phyloP scores from a whole-genome alignment of 2,329 filamentous ascomycete genomes.

The Aplosporella prunicola region DNA sequence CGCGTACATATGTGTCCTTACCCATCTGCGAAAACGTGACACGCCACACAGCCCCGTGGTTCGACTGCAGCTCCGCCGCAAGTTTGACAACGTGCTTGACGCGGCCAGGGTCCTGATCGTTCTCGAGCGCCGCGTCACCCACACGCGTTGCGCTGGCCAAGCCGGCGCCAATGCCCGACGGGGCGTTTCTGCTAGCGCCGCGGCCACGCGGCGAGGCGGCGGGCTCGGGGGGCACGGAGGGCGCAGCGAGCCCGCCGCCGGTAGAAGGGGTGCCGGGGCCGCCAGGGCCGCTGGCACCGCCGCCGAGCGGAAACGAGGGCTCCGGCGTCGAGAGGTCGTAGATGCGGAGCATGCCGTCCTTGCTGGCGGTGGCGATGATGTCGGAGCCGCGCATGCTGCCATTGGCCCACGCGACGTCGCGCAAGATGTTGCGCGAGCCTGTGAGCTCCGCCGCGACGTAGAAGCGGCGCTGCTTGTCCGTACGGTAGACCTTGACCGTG shows the following conservation, averaged over 20 bases:
- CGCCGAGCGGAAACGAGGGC: conserved; percentile 33
- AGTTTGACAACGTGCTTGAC: conserved; percentile 55
- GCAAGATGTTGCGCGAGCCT: conserved; percentile 58
- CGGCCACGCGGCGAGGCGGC: conserved; percentile 3
- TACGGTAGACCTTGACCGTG: conserved; percentile 73
- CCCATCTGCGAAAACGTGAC: conserved; percentile 53
- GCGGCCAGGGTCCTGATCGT: conserved; percentile 53
- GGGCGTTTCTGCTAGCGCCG: conserved; percentile 24
- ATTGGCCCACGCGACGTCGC: conserved; percentile 86
- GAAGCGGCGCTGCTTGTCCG: conserved; percentile 64
- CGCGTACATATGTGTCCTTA: conserved; percentile 14
- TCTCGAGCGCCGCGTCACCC: conserved; percentile 42
- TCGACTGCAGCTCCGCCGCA: conserved; percentile 56
- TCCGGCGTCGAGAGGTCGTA: conserved; percentile 62
- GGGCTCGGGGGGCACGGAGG: conserved; percentile 7
- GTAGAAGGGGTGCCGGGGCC: background rate
- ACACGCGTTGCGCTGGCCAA: conserved; percentile 35
- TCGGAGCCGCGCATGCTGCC: conserved; percentile 87
- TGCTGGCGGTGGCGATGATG: conserved; percentile 81
- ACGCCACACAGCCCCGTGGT: conserved; percentile 65
- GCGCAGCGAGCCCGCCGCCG: conserved; percentile 1
- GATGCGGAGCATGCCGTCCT: conserved; percentile 83
- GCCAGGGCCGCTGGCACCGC: too few species aligned
- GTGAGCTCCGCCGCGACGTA: conserved; percentile 72
- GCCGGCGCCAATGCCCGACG: conserved; percentile 46